A percentile compares a stretch with the other conserved stretches of the same genome.
Conservation (phyloP, 148 eudicot genomes). For the Nyssa sinensis region DNA sequence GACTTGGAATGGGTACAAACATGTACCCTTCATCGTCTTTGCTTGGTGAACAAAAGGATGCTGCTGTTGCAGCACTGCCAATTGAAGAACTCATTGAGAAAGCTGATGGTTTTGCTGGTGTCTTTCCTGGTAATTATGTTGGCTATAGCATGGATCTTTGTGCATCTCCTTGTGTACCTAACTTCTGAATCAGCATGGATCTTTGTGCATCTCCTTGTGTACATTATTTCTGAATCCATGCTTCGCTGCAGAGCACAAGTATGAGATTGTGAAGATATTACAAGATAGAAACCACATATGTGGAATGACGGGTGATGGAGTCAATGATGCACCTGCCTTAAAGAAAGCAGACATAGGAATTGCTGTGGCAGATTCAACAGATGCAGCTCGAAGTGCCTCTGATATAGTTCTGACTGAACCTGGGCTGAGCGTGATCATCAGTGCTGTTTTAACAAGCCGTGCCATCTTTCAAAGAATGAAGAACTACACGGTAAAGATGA, state of each 20-base stretch:
- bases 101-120: slow-evolving; percentile 95
- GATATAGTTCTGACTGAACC: slow-evolving; percentile 88
- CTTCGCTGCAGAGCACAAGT: slow-evolving; percentile 62
- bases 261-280: slow-evolving; percentile 67
- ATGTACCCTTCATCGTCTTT: slow-evolving; percentile 84
- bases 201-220: neutral
- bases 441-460: slow-evolving; percentile 88
- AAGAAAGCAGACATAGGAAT: slow-evolving; percentile 87
- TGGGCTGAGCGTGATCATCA: slow-evolving; percentile 82
- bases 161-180: neutral
- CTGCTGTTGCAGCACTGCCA: slow-evolving; percentile 39
- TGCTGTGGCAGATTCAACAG: slow-evolving; percentile 84
- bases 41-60: slow-evolving; percentile 48
- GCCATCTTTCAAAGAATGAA: slow-evolving; percentile 91
- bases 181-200: neutral
- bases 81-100: slow-evolving; percentile 77
- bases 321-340: slow-evolving; percentile 80
- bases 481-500: slow-evolving; percentile 62
- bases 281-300: slow-evolving; percentile 75
- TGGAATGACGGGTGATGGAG: slow-evolving; percentile 97
- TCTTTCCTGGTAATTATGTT: slow-evolving; percentile 65
- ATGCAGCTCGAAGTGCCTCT: slow-evolving; percentile 87
- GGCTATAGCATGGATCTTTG: neutral
- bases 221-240: neutral
- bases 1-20: slow-evolving; percentile 90